Evolutionary conservation across 345 rosid genomes (phyloP), one percentile per base, ranked within the genome.

Genomic region (Crucihimalaya himalaica): DNA sequence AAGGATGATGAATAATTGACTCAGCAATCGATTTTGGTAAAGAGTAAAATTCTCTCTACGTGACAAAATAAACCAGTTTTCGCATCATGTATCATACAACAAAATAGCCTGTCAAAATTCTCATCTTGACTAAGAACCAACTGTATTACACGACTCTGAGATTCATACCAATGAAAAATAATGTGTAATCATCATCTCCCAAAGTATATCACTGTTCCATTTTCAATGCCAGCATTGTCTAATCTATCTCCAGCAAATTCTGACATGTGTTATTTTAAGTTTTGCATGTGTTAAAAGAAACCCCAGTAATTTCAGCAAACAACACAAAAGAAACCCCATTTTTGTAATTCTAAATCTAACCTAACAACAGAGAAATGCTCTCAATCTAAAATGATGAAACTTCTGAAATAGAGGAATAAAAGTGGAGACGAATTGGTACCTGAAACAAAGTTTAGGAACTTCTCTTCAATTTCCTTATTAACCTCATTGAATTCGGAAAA

Each of bases 381-480:
- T 29, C 47, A 35, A 35, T 3, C 50, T 37, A 31, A 21, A 19
- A 16, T 12, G 4, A 28, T 25, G 61, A 66, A 25, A 0, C 25
- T 68, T 39, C 6, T 5, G n/a, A 16, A n/a, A 18, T 2, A 20
- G 15, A 51, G 5, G 18, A 19, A 37, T 3, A 12, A 13, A 3
- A 13, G 34, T 40, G 29, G 16, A 54, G 61, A 58, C 5, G 19
- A 70, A 73, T 20, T 70, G 82, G 63, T 67, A 92, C 96, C 92
- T 31, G 77, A 28, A 39, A 91, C 83, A 70, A 81, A 91, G 54
- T 55, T 72, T 23, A 89, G 37, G 75, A 93, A 93, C 66, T 90
- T 88, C 42, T 72, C 77, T 77, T 93, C 97, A 68, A 86, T 92
- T 34, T 84, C 96, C 80, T 54, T 83, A 68, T 81, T 84, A 63